phyloP scores from a whole-genome alignment of 441 rosid species.

The Mallotus japonicus region DNA sequence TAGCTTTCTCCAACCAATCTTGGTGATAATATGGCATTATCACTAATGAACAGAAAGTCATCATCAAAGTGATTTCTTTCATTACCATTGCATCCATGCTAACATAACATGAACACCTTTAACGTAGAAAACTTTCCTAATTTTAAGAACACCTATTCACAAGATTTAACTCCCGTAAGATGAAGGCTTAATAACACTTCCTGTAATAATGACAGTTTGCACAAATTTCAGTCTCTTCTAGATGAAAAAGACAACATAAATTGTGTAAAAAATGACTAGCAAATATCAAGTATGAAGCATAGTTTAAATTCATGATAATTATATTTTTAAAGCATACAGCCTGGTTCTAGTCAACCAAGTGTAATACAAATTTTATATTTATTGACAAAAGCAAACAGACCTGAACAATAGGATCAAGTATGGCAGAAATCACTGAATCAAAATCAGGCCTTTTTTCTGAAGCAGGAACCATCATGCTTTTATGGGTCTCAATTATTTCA shows the following conservation, averaged over 20 bases:
- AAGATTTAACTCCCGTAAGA: background rate
- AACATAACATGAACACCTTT: too few relatives aligned
- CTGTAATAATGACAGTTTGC: background rate
- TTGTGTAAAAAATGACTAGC: background rate
- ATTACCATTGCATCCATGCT: too few relatives aligned
- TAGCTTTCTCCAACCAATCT: too few relatives aligned
- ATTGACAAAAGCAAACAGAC: constrained; percentile 34
- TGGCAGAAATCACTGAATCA: constrained; percentile 79
- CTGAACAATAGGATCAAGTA: constrained; percentile 94
- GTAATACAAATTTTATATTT: constrained; percentile 9
- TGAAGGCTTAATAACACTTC: background rate
- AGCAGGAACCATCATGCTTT: constrained; percentile 81
- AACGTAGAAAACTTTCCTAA: too few relatives aligned
- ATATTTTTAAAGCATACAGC: background rate
- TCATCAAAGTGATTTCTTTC: too few relatives aligned
- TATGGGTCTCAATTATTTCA: constrained; percentile 79
- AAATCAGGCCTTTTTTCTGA: constrained; percentile 62
- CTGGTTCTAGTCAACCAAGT: constrained; percentile 1
- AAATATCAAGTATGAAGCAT: background rate
- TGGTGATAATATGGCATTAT: too few relatives aligned
- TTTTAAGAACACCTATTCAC: background rate
- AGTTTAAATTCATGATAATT: background rate
- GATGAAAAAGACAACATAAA: background rate
- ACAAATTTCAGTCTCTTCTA: background rate
- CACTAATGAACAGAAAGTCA: background rate